These are phyloP conservation scores for Rubia peregrina DNA, from an alignment of 305 asterid genomes.

Conservation along the genomic window DNA sequence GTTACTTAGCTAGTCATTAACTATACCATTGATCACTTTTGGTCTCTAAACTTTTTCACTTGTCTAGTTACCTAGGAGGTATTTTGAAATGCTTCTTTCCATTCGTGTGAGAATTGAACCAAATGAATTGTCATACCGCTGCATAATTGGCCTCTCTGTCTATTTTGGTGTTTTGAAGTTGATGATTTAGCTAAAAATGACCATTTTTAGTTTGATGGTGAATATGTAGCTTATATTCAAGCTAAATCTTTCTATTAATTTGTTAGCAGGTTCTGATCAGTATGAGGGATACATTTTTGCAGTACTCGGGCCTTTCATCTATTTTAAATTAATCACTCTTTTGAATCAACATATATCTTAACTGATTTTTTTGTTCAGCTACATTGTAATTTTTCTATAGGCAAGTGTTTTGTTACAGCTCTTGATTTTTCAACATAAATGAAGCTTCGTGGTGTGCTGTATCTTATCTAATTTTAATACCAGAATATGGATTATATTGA, in stretches of 20 bases:
- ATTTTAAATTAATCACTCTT: conserved; percentile 60
- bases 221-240: not conserved
- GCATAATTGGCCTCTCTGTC: not conserved
- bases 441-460: not conserved
- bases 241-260: conserved; percentile 11
- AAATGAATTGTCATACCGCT: not conserved
- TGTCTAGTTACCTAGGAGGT: not conserved
- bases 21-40: not conserved
- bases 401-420: not conserved
- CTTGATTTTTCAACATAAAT: not conserved
- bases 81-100: not conserved
- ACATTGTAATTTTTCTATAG: not conserved
- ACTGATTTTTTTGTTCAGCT: conserved; percentile 8
- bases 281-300: conserved; percentile 83
- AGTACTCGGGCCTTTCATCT: conserved; percentile 82
- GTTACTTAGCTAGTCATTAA: not conserved
- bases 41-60: not conserved
- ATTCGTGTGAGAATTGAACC: not conserved
- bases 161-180: not conserved
- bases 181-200: not conserved
- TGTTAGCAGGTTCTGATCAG: conserved; percentile 52
- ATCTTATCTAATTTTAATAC: conserved; percentile 1
- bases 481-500: not conserved
- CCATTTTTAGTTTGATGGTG: not conserved
- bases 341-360: not conserved